phyloP scores from a whole-genome alignment of 1,284 basidiomycete genomes.

The Malassezia sympodialis region DNA sequence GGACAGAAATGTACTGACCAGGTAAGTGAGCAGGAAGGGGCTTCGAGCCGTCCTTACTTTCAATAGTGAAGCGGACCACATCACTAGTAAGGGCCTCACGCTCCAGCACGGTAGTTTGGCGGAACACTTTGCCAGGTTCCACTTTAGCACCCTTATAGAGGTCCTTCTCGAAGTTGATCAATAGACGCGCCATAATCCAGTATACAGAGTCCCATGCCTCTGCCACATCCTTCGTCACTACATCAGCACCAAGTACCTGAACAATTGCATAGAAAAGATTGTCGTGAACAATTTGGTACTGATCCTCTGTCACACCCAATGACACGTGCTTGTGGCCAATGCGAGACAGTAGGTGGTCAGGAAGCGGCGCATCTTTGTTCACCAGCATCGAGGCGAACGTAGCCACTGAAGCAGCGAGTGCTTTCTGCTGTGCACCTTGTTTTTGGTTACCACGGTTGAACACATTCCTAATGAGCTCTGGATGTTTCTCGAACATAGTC shows the following conservation, averaged over 20 bases:
- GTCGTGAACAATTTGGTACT: conserved; percentile 14
- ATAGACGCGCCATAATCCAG: conserved; percentile 8
- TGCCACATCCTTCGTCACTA: conserved; percentile 6
- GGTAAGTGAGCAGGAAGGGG: conserved; percentile 5
- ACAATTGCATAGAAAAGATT: conserved; percentile 12
- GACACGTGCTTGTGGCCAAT: conserved; percentile 16
- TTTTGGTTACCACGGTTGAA: conserved; percentile 13
- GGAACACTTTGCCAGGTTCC: conserved; percentile 12
- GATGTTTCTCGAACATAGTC: conserved; percentile 8
- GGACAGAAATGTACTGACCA: conserved; percentile 14
- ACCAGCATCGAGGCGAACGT: conserved; percentile 11
- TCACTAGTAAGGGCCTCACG: background rate
- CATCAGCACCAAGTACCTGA: conserved; percentile 9
- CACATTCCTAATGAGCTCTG: conserved; percentile 2
- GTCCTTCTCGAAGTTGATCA: conserved; percentile 8
- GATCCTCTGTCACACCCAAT: conserved; percentile 1
- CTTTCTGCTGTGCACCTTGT: conserved; percentile 13
- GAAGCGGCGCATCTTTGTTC: background rate
- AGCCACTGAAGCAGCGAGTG: conserved; percentile 10
- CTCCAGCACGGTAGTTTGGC: background rate
- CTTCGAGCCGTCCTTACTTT: background rate
- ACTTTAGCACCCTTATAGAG: conserved; percentile 6
- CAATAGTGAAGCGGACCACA: conserved; percentile 1
- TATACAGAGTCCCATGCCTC: conserved; percentile 12
- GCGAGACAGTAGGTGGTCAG: conserved; percentile 3